Conservation (phyloP, 805 yeast genomes). For the Blastobotrys terrestris region DNA sequence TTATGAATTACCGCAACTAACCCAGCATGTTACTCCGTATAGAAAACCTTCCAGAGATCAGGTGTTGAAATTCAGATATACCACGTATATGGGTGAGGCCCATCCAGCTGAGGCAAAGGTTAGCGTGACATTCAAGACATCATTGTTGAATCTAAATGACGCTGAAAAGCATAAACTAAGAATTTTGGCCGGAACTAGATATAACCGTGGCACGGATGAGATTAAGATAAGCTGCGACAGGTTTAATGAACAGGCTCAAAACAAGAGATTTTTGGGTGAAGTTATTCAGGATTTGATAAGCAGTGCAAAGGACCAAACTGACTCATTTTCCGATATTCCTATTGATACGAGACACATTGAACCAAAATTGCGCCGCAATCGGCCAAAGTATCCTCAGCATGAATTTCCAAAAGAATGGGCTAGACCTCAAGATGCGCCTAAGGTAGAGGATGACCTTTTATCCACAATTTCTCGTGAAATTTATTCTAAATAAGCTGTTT, state of each 20-base stretch:
- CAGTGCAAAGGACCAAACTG: conserved; percentile 58
- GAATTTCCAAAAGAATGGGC: conserved; percentile 78
- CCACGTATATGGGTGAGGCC: conserved; percentile 66
- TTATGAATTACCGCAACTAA: conserved; percentile 82
- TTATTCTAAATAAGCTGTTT: neutral
- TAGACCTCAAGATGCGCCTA: conserved; percentile 66
- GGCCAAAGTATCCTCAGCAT: conserved; percentile 33
- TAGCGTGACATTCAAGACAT: conserved; percentile 47
- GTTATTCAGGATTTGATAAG: conserved; percentile 53
- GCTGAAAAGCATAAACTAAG: conserved; percentile 65
- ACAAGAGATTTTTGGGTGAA: conserved; percentile 66
- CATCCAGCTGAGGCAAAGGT: conserved; percentile 70
- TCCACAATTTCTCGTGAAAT: conserved; percentile 8
- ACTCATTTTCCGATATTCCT: conserved; percentile 71
- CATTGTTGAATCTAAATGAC: conserved; percentile 37
- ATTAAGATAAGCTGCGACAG: conserved; percentile 61
- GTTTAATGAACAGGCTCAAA: conserved; percentile 77
- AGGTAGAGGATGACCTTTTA: conserved; percentile 29
- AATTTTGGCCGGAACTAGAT: conserved; percentile 73
- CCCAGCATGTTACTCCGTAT: conserved; percentile 68
- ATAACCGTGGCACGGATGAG: conserved; percentile 51
- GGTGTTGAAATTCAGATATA: conserved; percentile 56
- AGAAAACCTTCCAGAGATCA: conserved; percentile 34
- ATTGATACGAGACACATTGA: conserved; percentile 66
- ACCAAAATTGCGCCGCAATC: conserved; percentile 40